phyloP scores from a whole-genome alignment of 2,329 filamentous ascomycete species.

The Fusarium hainanense region DNA sequence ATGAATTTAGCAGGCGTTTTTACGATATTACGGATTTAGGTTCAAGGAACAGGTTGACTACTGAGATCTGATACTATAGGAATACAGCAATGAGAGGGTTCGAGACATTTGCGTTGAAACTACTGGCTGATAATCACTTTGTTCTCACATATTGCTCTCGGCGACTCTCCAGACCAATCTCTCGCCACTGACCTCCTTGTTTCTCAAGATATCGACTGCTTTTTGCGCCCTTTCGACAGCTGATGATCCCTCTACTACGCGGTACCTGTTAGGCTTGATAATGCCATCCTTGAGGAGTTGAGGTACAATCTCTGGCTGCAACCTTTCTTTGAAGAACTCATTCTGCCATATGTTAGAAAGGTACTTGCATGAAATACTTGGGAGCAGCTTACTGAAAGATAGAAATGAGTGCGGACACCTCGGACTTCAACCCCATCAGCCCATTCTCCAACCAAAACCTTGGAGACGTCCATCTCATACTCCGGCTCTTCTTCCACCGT shows the following conservation, averaged over 20 bases:
- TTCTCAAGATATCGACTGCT: slow-evolving; percentile 51
- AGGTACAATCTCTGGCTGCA: slow-evolving; percentile 67
- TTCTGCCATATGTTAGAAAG: slow-evolving; percentile 55
- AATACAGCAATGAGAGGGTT: not conserved
- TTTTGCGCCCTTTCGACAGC: slow-evolving; percentile 54
- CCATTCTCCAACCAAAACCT: slow-evolving; percentile 57
- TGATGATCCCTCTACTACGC: slow-evolving; percentile 55
- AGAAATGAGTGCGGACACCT: slow-evolving; percentile 60
- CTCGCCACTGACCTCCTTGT: slow-evolving; percentile 55
- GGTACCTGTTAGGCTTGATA: slow-evolving; percentile 56
- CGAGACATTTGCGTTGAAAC: not conserved
- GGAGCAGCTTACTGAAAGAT: slow-evolving; percentile 40
- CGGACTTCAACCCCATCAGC: slow-evolving; percentile 61
- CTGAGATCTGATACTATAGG: not conserved
- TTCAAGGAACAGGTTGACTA: not conserved
- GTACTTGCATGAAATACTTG: not conserved
- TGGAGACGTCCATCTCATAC: slow-evolving; percentile 65
- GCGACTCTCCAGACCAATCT: slow-evolving; percentile 53
- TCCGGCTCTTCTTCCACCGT: slow-evolving; percentile 59
- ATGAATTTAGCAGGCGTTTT: not conserved
- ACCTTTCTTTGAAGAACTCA: slow-evolving; percentile 63
- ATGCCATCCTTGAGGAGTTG: slow-evolving; percentile 54
- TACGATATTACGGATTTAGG: not conserved
- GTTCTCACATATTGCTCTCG: slow-evolving; percentile 8
- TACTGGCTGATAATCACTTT: not conserved